Base-by-base conservation (phyloP, 2,329 filamentous ascomycete species). In the Dactylellina leptospora region DNA sequence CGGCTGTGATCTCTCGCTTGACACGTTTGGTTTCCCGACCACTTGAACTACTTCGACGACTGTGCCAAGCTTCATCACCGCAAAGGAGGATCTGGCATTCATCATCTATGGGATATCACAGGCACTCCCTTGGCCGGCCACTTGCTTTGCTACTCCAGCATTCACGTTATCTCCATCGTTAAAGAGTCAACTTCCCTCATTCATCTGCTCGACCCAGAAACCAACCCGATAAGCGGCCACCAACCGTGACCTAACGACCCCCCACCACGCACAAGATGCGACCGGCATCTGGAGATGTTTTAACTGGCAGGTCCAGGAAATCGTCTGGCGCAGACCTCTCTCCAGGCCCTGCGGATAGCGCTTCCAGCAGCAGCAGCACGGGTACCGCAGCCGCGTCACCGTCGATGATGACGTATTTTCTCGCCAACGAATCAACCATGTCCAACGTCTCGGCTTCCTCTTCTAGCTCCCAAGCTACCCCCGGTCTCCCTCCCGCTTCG, bases 331-430 rank as follows among this genome's bases (percentile, higher is more conserved):
- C 74, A 47, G 74, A 74, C 45, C 69, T 73, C n/a, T 63, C 74
- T 16, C 55, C 64, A 42, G 56, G 72, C 22, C 44, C 71, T 51
- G 70, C 71, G n/a, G 69, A 74, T 18, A 51, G 54, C 50, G 63
- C 62, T 48, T 27, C 71, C 22, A 66, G 61, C 28, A 70, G 68
- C 20, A 27, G 63, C 23, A 40, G 64, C n/a, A n/a, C n/a, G n/a
- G n/a, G n/a, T 36, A 61, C 69, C 6, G 74, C 64, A 36, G 64
- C 64, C 42, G 76, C 75, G 59, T 75, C 78, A 47, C 78, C 76
- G 73, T 80, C 80, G 58, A 82, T 83, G 50, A 85, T 85, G 82
- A 84, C 82, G 58, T 85, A 83, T 74, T 81, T 84, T 73, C 76
- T 85, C 53, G 81, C 82, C 75, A 82, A 84, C 75, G 84, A 85